Conservation (phyloP, 2,329 filamentous ascomycete genomes). For the Grosmannia clavigera region DNA sequence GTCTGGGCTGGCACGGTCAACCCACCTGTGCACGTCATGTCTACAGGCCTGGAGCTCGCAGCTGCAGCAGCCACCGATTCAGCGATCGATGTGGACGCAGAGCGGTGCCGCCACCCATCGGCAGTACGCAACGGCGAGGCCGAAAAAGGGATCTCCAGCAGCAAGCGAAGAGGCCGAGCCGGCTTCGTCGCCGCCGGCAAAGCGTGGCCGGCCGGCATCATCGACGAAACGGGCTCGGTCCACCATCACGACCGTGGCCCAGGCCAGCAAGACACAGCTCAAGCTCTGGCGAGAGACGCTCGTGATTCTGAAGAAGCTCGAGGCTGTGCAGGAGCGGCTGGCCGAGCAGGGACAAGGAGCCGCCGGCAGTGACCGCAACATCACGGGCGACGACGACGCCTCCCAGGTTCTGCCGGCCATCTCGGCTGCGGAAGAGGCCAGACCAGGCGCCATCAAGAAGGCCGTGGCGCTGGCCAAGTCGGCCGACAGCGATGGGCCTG, state of each 20-base stretch:
- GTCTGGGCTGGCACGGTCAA: constrained; percentile 16
- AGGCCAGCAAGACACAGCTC: constrained; percentile 7
- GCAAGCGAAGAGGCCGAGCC: neutral
- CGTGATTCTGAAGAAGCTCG: constrained; percentile 14
- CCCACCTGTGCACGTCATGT: constrained; percentile 19
- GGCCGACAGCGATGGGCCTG: neutral
- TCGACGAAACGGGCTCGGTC: neutral
- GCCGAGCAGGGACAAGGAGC: constrained; percentile 2
- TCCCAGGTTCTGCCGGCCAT: too few relatives aligned
- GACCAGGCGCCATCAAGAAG: neutral
- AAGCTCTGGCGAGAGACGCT: constrained; percentile 18
- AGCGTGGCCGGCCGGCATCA: neutral
- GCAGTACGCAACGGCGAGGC: neutral
- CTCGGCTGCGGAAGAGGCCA: too few relatives aligned
- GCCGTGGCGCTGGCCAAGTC: too few relatives aligned
- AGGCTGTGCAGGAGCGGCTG: constrained; percentile 9
- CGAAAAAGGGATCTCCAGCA: neutral
- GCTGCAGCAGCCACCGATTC: neutral
- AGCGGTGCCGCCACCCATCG: neutral
- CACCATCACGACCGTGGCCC: neutral
- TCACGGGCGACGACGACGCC: neutral
- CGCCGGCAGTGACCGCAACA: neutral
- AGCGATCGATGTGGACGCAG: neutral
- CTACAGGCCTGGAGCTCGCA: neutral
- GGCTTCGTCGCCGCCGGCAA: neutral